Conservation (phyloP, 495 filamentous ascomycete genomes). For the Letharia lupina region DNA sequence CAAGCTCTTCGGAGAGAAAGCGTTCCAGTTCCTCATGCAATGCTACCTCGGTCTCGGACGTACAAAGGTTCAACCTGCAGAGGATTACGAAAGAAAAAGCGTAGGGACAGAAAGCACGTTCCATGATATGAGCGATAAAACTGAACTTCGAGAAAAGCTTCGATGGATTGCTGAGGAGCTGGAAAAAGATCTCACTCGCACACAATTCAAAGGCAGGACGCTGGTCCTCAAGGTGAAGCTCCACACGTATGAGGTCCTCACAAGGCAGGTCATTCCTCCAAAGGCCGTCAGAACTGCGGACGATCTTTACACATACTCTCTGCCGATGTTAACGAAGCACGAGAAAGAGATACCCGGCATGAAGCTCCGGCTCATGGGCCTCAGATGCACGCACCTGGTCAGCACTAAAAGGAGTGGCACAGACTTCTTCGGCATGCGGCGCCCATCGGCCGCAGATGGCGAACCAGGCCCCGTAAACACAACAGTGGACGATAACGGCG, state of each 20-base stretch:
- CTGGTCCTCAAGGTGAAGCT: constrained; percentile 88
- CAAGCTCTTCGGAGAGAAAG: constrained; percentile 83
- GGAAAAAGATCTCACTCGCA: constrained; percentile 72
- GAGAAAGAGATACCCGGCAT: constrained; percentile 78
- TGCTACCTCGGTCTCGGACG: constrained; percentile 81
- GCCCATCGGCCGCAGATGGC: neutral
- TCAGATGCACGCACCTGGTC: constrained; percentile 78
- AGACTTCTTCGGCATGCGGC: constrained; percentile 66
- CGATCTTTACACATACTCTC: constrained; percentile 70
- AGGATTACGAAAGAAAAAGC: constrained; percentile 86
- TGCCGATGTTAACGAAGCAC: constrained; percentile 79
- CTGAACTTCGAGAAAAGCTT: constrained; percentile 67
- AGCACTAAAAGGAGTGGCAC: constrained; percentile 69
- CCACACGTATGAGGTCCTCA: constrained; percentile 86
- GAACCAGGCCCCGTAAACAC: neutral
- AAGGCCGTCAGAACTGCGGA: constrained; percentile 63
- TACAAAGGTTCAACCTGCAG: constrained; percentile 79
- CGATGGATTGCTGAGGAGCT: constrained; percentile 74
- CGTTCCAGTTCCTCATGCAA: constrained; percentile 74
- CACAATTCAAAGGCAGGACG: constrained; percentile 81
- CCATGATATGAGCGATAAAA: constrained; percentile 61
- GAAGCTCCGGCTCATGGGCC: constrained; percentile 78
- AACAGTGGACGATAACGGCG: constrained; percentile 27
- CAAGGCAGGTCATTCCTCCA: constrained; percentile 66
- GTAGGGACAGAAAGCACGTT: constrained; percentile 94